A percentile compares a stretch with the other conserved stretches of the same genome.
phyloP scores from a whole-genome alignment of 148 eudicot species.

The Vaccinium darrowii region DNA sequence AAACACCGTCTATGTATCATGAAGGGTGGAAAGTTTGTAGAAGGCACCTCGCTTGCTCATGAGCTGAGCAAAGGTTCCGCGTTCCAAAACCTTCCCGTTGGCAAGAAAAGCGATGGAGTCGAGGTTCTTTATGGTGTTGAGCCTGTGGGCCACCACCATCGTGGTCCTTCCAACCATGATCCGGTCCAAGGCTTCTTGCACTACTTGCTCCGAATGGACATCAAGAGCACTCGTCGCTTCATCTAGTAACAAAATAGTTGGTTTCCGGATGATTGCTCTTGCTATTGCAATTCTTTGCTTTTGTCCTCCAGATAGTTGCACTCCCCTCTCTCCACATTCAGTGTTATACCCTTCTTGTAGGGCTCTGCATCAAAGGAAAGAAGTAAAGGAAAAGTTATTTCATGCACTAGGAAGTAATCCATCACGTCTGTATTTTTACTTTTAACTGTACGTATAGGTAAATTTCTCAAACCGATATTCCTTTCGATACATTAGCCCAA shows the following conservation, averaged over 20 bases:
- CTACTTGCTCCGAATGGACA: slow-evolving; percentile 70
- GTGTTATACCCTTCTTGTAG: slow-evolving; percentile 76
- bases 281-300: slow-evolving; percentile 85
- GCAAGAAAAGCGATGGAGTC: slow-evolving; percentile 64
- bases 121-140: slow-evolving; percentile 73
- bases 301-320: slow-evolving; percentile 83
- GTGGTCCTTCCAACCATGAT: slow-evolving; percentile 85
- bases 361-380: slow-evolving; percentile 32
- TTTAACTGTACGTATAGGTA: neutral
- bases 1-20: slow-evolving; percentile 27
- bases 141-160: slow-evolving; percentile 78
- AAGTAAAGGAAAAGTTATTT: neutral
- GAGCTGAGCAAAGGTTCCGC: slow-evolving; percentile 58
- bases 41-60: slow-evolving; percentile 75
- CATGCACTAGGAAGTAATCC: neutral
- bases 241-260: slow-evolving; percentile 61
- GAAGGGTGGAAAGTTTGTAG: slow-evolving; percentile 71
- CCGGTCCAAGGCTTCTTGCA: slow-evolving; percentile 76
- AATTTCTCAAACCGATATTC: neutral
- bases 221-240: slow-evolving; percentile 95
- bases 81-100: slow-evolving; percentile 75
- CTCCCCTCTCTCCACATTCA: slow-evolving; percentile 89
- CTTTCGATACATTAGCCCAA: neutral
- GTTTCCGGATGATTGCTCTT: slow-evolving; percentile 79
- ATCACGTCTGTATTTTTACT: neutral